Evolutionary conservation across 257 asterid genomes (phyloP).

Genomic region (Solanum chiquidenum): DNA sequence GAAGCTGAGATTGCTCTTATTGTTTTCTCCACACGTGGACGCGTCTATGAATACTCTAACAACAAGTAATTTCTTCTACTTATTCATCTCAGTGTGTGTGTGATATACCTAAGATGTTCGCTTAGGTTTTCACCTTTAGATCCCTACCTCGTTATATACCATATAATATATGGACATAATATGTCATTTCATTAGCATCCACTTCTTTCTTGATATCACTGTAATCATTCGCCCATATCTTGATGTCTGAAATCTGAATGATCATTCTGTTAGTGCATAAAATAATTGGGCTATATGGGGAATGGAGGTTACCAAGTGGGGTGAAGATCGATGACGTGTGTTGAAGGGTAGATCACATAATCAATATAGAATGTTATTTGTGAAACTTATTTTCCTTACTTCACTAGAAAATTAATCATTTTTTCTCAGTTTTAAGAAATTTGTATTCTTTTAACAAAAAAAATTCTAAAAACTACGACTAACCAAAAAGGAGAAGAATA

Average conservation of each 20-base stretch:
- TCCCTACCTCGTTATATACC: background rate
- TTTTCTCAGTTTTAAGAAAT: too few relatives aligned
- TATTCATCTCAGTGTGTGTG: background rate
- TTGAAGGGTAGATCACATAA: background rate
- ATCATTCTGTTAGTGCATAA: rapidly evolving
- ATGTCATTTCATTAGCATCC: background rate
- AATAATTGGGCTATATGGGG: background rate
- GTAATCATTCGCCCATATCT: background rate
- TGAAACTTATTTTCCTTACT: rapidly evolving
- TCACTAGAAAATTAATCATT: background rate
- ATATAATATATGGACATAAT: background rate
- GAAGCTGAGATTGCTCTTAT: constrained; percentile 81
- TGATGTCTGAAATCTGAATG: background rate
- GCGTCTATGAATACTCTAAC: constrained; percentile 72
- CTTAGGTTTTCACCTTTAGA: too few relatives aligned
- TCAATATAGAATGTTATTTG: background rate
- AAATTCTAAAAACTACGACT: too few relatives aligned
- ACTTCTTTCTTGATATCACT: background rate
- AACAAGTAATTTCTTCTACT: constrained; percentile 33
- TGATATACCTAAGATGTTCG: too few relatives aligned
- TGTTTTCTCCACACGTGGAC: constrained; percentile 86
- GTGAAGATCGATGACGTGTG: background rate
- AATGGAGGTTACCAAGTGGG: background rate
- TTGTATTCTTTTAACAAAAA: too few relatives aligned
- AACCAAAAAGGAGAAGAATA: background rate